Evolutionary conservation across 2,329 filamentous ascomycete genomes (phyloP), one percentile per base, ranked within the genome.

Genomic region (Volutella citrinella): DNA sequence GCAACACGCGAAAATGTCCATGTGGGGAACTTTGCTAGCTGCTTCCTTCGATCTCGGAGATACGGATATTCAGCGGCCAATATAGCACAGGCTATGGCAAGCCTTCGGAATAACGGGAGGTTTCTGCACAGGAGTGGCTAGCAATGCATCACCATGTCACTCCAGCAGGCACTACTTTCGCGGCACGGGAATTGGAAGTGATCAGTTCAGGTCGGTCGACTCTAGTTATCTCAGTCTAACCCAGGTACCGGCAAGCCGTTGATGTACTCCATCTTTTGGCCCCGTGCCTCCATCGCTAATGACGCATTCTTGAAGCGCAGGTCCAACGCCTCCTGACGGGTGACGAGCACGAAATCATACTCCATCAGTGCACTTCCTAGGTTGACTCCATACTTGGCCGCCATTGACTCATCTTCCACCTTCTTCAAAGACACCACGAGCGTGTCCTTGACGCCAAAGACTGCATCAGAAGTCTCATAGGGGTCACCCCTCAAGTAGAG

Each of bases 281-380:
- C 27, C n/a, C 14, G 10, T 30, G 18, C 18, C 27, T 30, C 21
- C 27, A 30, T 30, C 8, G 27, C 27, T 13, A 13, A 17, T 30
- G 19, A 17, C 13, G 27, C 27, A 13, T 30, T 30, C 12, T 30
- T 21, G 27, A 19, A 30, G 9, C 27, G 27, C 15, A 30, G 8
- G 21, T 21, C 13, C 10, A 30, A 21, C 5, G 27, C 27, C 8
- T 30, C 27, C 19, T 30, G 17, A 10, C 21, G 19, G 11, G 27
- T 30, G 17, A 30, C 27, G 7, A 30, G 27, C 10, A 12, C 19
- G 14, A 30, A 30, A 18, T 21, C 27, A 30, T 30, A 30, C 18
- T 30, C 18, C 27, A 30, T 30, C 17, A 30, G 27, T 30, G 27
- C 27, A 30, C 27, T 19, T 9, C 27, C 27, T 17, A 30, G 12